Conservation (phyloP, 2,329 filamentous ascomycete genomes). For the Neofusicoccum kwambonambiense region DNA sequence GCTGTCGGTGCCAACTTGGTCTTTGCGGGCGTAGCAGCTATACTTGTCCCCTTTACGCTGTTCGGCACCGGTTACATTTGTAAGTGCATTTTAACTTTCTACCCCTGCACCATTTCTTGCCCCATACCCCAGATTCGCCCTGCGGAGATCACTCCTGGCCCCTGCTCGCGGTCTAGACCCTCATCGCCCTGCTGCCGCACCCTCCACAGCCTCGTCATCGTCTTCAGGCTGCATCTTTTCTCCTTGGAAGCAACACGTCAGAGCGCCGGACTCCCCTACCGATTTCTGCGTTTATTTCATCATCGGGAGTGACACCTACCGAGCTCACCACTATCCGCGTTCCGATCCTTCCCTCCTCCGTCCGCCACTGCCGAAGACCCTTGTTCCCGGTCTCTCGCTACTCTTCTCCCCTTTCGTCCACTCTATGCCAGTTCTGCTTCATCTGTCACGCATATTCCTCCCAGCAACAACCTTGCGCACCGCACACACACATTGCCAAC, state of each 20-base stretch:
- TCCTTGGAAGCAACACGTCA: neutral
- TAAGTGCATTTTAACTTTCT: conserved; percentile 6
- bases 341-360: neutral
- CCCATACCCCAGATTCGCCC: neutral
- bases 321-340: neutral
- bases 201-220: neutral
- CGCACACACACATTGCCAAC: neutral
- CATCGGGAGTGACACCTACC: neutral
- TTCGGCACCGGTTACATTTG: conserved; percentile 41
- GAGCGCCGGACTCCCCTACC: neutral
- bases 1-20: conserved; percentile 37
- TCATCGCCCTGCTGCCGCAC: neutral
- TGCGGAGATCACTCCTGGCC: neutral
- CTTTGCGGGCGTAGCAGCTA: conserved; percentile 38
- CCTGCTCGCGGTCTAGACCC: neutral
- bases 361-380: neutral
- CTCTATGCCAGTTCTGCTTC: neutral
- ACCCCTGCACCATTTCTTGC: neutral
- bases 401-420: neutral
- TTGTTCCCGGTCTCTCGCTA: neutral
- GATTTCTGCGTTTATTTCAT: neutral
- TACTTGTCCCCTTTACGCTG: conserved; percentile 41
- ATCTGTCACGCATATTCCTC: neutral
- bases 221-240: neutral
- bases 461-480: neutral